Base-by-base conservation (phyloP, 306 rosid genomes). In the Quercus engelmannii region DNA sequence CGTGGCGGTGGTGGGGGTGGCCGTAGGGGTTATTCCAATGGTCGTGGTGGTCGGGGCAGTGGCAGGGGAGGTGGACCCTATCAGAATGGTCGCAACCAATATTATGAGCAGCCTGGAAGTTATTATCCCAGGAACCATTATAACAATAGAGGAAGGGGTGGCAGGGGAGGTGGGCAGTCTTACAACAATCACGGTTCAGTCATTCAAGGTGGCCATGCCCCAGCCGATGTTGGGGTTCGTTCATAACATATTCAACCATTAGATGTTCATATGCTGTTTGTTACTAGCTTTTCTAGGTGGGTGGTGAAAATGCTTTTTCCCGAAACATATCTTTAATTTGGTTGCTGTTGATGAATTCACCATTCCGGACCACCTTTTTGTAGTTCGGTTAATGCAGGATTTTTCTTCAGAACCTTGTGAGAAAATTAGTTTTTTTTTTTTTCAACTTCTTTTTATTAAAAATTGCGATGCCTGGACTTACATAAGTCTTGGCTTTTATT, bases 41-140 rank as follows among this genome's bases (percentile, higher is more conserved):
- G 93, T 1, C 99, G 97, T 63, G 98, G 97, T 58, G 89, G 95
- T 35, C 90, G 98, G 5, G 87, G 91, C 51, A 88, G 91, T 5
- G 82, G 92, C 62, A 78, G 92, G 73, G 92, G 93, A 52, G 86
- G 89, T 21, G 84, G 92, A 21, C 76, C 91, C 82, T 96, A 80
- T 85, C 91, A 87, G 82, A 90, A 87, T 82, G 99, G 97, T 61
- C 92, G 92, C 64, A 84, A 79, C 86, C 96, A 89, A 81, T 92
- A 84, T 38, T 87, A 87, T 77, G 99, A 95, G 41, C 98, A 95
- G 86, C 86, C 97, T 41, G 97, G 94, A 69, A 92, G 83, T 77
- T 90, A 95, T 79, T 82, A 96, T 80, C 93, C 83, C 6, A 90
- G 96, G 82, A 90, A 82, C 86, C 59, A 92, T 64, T 77, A 90